Base-by-base conservation (phyloP, 768 basidiomycete species). In the Crepidotus variabilis region DNA sequence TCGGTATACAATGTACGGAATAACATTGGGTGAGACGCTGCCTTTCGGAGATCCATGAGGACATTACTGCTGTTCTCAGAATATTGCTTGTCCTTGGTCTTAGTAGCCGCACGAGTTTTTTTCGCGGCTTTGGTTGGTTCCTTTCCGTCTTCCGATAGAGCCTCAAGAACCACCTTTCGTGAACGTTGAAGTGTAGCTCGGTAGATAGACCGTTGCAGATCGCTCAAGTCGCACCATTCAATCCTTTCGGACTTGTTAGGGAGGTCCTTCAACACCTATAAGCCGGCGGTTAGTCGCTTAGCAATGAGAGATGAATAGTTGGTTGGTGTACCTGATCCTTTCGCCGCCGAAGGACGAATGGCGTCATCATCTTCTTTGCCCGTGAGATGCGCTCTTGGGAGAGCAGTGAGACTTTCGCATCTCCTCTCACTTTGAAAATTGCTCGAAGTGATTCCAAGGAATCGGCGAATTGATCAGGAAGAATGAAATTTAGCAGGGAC, bases 321-420 rank as follows among this genome's bases (percentile, higher is more conserved):
- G 21, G 18, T 14, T 2, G 39, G 58, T 75, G 50, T 64, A 85
- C 91, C 75, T 97, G 94, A 64, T 95, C 94, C 72, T 99, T 99
- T 63, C 95, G 83, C 57, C 97, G 83, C n/a, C 97, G 88, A 18
- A 99, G 78, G 21, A 98, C 95, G 69, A 99, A 99, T 0, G 97
- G 97, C 6, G 94, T 97, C 90, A 99, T 94, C 94, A 99, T 98
- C 70, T 93, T 94, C 75, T 98, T 96, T 6, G 97, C 97, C 59
- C 95, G 77, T 18, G 92, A 93, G 21, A 98, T 91, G 50, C 97
- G 90, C 68, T 95, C 90, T 66, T 92, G 88, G 3, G 96, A 92
- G 22, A 98, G 86, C 21, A 98, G 71, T 23, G 91, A 89, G 50
- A 90, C 83, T 57, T 90, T 90, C 11, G 90, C 87, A 64, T 95